Evolutionary conservation across 345 rosid genomes (phyloP).

Genomic region (Diplotaxis tenuifolia): DNA sequence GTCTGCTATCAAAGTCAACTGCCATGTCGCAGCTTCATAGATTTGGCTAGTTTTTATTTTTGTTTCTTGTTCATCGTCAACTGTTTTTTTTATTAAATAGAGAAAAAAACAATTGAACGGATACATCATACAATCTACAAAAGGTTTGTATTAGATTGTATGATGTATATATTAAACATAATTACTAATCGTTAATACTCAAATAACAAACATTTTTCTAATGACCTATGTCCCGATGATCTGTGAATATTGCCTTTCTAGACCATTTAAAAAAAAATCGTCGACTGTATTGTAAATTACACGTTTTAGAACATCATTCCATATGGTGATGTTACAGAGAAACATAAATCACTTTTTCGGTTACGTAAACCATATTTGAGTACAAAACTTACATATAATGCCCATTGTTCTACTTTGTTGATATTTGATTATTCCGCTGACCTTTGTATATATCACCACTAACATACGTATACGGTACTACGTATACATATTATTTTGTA

Average conservation of each 20-base stretch:
- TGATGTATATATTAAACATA: background rate
- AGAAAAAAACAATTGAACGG: background rate
- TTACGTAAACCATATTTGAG: background rate
- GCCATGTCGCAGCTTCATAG: background rate
- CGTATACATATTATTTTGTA: background rate
- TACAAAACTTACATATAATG: background rate
- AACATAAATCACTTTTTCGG: background rate
- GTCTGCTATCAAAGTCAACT: background rate
- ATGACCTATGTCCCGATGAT: background rate
- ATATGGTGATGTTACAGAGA: background rate
- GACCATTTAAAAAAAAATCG: background rate
- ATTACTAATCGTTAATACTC: background rate
- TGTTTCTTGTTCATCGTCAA: background rate
- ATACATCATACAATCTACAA: background rate
- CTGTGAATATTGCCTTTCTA: background rate
- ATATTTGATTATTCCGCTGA: background rate
- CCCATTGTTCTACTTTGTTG: background rate
- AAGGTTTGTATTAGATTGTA: background rate
- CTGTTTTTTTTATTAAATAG: background rate
- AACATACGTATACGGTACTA: background rate
- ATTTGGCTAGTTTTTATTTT: background rate
- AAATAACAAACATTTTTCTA: background rate
- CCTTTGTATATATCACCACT: background rate
- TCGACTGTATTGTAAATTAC: background rate
- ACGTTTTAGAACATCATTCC: background rate